These are phyloP conservation scores for Colletotrichum cereale DNA, from an alignment of 2,329 filamentous ascomycete species.

Conservation along the genomic window DNA sequence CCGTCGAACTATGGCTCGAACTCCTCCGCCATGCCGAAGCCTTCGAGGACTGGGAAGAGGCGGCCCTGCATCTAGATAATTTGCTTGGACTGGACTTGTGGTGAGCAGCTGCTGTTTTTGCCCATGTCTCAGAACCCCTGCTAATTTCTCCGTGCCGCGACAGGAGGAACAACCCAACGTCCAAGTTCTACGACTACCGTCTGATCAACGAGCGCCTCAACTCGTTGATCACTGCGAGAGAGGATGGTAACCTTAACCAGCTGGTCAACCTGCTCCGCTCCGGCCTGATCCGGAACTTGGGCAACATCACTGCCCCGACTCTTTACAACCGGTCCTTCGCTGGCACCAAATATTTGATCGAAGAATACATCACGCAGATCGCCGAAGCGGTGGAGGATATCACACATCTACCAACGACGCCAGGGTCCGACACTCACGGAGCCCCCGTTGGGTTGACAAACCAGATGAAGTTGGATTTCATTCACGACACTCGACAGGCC, in stretches of 20 bases:
- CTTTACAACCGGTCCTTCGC: conserved; percentile 89
- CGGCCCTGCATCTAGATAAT: conserved; percentile 86
- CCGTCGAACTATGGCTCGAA: conserved; percentile 74
- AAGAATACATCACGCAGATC: conserved; percentile 89
- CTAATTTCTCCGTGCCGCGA: conserved; percentile 22
- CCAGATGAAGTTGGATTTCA: conserved; percentile 85
- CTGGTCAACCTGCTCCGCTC: conserved; percentile 85
- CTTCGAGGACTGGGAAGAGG: conserved; percentile 89
- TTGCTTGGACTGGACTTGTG: conserved; percentile 85
- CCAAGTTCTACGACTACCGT: conserved; percentile 86
- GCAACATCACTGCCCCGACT: conserved; percentile 85
- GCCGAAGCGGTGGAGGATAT: conserved; percentile 86
- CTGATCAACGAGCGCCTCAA: conserved; percentile 84
- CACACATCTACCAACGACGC: conserved; percentile 71
- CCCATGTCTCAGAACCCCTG: conserved; percentile 33
- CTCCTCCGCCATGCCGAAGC: conserved; percentile 74
- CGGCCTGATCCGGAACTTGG: conserved; percentile 85
- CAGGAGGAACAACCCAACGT: conserved; percentile 86
- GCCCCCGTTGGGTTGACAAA: conserved; percentile 65
- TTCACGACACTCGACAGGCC: conserved; percentile 88
- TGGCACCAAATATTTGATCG: conserved; percentile 90
- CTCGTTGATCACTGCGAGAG: conserved; percentile 76
- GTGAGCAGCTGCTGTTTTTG: conserved; percentile 55
- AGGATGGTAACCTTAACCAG: conserved; percentile 78
- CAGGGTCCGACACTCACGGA: conserved; percentile 53